These are phyloP conservation scores for Spongiforma sp. DNA, from an alignment of 1,284 basidiomycete genomes.

Conservation along the genomic window DNA sequence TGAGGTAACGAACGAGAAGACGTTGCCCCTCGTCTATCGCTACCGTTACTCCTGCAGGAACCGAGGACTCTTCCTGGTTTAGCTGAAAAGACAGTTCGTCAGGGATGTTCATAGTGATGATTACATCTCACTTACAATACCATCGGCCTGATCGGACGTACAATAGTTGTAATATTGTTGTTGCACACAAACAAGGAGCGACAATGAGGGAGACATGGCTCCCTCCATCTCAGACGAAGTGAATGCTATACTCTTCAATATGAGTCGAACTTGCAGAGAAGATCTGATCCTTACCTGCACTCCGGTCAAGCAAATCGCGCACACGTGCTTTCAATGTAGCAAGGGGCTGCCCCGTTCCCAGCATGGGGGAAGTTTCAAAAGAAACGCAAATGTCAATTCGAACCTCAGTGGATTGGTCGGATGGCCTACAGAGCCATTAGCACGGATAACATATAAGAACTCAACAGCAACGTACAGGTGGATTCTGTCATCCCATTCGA, in stretches of 20 bases:
- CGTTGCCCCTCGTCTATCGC: constrained; percentile 9
- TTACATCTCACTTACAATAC: neutral
- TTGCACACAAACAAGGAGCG: neutral
- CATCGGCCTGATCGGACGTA: neutral
- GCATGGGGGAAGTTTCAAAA: constrained; percentile 16
- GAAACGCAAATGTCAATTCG: constrained; percentile 16
- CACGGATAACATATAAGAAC: neutral
- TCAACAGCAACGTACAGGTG: neutral
- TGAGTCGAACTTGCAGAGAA: neutral
- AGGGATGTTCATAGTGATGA: neutral
- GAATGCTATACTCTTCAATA: neutral
- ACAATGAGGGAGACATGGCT: too few relatives aligned
- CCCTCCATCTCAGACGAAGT: too few relatives aligned
- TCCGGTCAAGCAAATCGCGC: constrained; percentile 2
- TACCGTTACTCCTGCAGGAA: neutral
- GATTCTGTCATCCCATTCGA: constrained; percentile 15
- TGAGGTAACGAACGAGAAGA: constrained; percentile 2
- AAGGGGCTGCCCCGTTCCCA: constrained; percentile 17
- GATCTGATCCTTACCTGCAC: neutral
- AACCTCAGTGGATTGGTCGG: neutral
- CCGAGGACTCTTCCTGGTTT: neutral
- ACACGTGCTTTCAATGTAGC: neutral
- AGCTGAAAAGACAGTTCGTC: neutral
- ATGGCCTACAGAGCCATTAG: constrained; percentile 7
- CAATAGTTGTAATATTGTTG: neutral